phyloP scores from a whole-genome alignment of 192 early-diverging fungal genomes.

The Linnemannia zychae region DNA sequence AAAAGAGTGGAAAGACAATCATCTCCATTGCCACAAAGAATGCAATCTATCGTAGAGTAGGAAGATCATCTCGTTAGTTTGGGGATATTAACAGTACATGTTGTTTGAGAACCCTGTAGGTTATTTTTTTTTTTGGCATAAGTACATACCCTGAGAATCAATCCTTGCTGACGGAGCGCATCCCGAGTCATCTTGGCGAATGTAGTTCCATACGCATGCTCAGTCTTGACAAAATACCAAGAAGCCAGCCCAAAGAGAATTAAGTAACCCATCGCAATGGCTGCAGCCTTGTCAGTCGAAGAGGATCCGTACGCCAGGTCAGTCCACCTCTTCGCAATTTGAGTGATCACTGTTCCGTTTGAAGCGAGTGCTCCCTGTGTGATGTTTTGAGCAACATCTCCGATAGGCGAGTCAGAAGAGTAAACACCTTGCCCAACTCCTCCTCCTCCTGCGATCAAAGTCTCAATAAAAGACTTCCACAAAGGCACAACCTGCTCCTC shows the following conservation, averaged over 20 bases:
- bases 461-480: slow-evolving; percentile 24
- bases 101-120: background rate
- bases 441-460: background rate
- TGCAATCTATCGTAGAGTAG: slow-evolving; percentile 63
- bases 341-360: background rate
- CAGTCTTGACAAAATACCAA: slow-evolving; percentile 62
- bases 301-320: slow-evolving; percentile 62
- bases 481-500: slow-evolving; percentile 9
- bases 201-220: slow-evolving; percentile 61
- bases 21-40: slow-evolving; percentile 93
- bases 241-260: slow-evolving; percentile 63
- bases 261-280: slow-evolving; percentile 72
- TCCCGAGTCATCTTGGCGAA: slow-evolving; percentile 59
- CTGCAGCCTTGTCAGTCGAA: slow-evolving; percentile 69
- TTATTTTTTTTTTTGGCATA: background rate
- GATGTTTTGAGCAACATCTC: background rate
- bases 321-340: slow-evolving; percentile 58
- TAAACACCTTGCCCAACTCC: background rate
- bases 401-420: background rate
- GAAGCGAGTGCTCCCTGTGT: background rate
- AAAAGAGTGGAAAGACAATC: slow-evolving; percentile 86
- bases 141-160: slow-evolving; percentile 66
- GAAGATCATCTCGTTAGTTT: background rate
- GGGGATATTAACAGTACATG: background rate
- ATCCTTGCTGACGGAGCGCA: slow-evolving; percentile 66